Percentiles rank a stretch among this genome's conserved stretches.
phyloP scores from a whole-genome alignment of 345 rosid genomes.

The Angophora floribunda region DNA sequence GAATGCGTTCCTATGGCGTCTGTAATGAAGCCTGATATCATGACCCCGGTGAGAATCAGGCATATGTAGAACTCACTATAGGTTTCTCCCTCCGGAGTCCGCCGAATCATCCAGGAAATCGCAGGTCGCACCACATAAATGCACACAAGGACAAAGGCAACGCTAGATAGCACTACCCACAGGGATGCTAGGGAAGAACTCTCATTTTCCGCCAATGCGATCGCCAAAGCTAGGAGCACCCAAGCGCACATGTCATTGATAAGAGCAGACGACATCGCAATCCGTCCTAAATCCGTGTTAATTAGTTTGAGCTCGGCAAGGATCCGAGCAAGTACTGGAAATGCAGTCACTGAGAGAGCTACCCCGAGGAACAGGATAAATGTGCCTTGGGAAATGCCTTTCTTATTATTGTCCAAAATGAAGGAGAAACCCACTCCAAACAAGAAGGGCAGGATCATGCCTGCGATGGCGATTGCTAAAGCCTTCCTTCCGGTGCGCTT shows the following conservation, averaged over 20 bases:
- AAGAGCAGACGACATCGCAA: slow-evolving; percentile 91
- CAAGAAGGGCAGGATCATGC: slow-evolving; percentile 78
- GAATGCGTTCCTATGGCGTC: slow-evolving; percentile 96
- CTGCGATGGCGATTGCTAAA: slow-evolving; percentile 48
- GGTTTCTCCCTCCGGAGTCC: slow-evolving; percentile 89
- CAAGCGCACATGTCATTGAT: slow-evolving; percentile 89
- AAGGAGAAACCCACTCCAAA: slow-evolving; percentile 47
- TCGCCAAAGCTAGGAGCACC: slow-evolving; percentile 75
- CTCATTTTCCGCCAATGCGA: slow-evolving; percentile 66
- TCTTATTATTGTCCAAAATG: slow-evolving; percentile 7
- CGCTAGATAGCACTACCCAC: slow-evolving; percentile 61
- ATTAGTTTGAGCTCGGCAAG: slow-evolving; percentile 89
- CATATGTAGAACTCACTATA: slow-evolving; percentile 73
- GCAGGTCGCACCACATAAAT: slow-evolving; percentile 58
- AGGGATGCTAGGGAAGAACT: slow-evolving; percentile 45
- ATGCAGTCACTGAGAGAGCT: slow-evolving; percentile 87
- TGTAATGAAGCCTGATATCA: slow-evolving; percentile 86
- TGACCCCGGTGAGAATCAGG: slow-evolving; percentile 84
- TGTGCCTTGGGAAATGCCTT: slow-evolving; percentile 29
- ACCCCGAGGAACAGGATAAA: slow-evolving; percentile 76
- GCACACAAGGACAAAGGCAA: slow-evolving; percentile 39
- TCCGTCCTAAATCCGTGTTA: slow-evolving; percentile 77
- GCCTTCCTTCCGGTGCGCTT: slow-evolving; percentile 63
- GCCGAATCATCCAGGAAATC: slow-evolving; percentile 54
- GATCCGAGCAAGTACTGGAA: slow-evolving; percentile 85